Percentiles rank a stretch among this genome's conserved stretches.
These are phyloP conservation scores for Aspergillus eucalypticola DNA, from an alignment of 2,329 filamentous ascomycete species.

Conservation along the genomic window DNA sequence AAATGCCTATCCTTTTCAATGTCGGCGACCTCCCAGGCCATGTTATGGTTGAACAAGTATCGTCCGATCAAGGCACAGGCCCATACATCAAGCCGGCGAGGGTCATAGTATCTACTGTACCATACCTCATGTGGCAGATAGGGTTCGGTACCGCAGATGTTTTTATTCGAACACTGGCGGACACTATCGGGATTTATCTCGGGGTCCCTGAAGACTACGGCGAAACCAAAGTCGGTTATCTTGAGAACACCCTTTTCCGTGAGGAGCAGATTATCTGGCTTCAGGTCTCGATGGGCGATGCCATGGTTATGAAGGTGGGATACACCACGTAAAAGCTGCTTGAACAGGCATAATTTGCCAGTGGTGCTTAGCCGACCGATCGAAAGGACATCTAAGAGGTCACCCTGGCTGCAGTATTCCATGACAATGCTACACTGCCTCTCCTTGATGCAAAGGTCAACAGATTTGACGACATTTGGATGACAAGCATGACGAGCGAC, in stretches of 20 bases:
- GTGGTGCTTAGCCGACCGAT: constrained; percentile 67
- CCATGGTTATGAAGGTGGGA: constrained; percentile 79
- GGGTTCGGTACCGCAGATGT: background rate
- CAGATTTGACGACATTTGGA: constrained; percentile 81
- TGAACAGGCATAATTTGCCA: constrained; percentile 82
- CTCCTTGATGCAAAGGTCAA: constrained; percentile 72
- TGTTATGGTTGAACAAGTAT: constrained; percentile 56
- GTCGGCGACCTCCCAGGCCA: background rate
- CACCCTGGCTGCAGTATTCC: constrained; percentile 84
- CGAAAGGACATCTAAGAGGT: constrained; percentile 73
- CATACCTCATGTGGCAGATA: background rate
- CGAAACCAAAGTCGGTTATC: constrained; percentile 89
- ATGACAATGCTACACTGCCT: constrained; percentile 87
- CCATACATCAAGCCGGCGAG: constrained; percentile 82
- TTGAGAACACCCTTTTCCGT: constrained; percentile 79
- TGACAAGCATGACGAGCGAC: constrained; percentile 83
- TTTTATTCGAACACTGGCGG: background rate
- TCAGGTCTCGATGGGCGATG: constrained; percentile 88
- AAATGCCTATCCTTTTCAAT: too few species aligned
- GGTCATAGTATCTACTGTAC: constrained; percentile 60
- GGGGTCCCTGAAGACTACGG: constrained; percentile 66
- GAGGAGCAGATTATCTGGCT: constrained; percentile 82
- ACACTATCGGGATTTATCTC: too few species aligned
- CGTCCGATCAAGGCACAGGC: constrained; percentile 81
- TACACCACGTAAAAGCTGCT: constrained; percentile 81